Percentiles rank a stretch among this genome's conserved stretches.
Conservation (phyloP, 805 yeast genomes). For the Schwanniomyces sp. region DNA sequence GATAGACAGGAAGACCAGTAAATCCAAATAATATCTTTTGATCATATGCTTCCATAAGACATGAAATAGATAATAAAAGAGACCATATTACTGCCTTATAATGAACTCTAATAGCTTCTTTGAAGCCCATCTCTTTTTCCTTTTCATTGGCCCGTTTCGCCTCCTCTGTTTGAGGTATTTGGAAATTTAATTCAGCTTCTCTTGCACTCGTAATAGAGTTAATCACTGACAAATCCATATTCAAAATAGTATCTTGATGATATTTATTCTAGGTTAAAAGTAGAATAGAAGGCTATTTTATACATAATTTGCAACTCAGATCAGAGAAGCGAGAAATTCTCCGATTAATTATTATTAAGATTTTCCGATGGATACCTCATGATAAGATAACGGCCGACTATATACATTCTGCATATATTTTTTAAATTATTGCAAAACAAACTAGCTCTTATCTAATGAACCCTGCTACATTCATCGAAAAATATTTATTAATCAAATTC, state of each 20-base stretch:
- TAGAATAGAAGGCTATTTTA: not conserved
- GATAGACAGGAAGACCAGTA: slow-evolving; percentile 34
- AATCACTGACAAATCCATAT: slow-evolving; percentile 9
- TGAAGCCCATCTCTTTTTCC: not conserved
- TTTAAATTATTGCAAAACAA: too few relatives aligned
- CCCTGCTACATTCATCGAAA: too few relatives aligned
- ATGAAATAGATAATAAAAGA: slow-evolving; percentile 17
- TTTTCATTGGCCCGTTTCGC: not conserved
- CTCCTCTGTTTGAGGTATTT: not conserved
- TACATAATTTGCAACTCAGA: too few relatives aligned
- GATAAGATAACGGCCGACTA: too few relatives aligned
- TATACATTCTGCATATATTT: too few relatives aligned
- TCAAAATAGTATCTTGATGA: slow-evolving; percentile 14
- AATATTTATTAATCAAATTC: too few relatives aligned
- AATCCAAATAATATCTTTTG: slow-evolving; percentile 36
- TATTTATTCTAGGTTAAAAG: not conserved
- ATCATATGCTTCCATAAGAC: slow-evolving; percentile 45
- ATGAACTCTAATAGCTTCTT: not conserved
- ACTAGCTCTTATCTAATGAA: too few relatives aligned
- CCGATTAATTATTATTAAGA: too few relatives aligned
- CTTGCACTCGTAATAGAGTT: not conserved
- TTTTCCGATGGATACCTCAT: too few relatives aligned
- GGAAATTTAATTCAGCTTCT: slow-evolving; percentile 1
- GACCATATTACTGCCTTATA: not conserved
- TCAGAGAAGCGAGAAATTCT: too few relatives aligned